These are phyloP conservation scores for Glutinoglossum americanum DNA, from an alignment of 495 filamentous ascomycete species.

Conservation along the genomic window DNA sequence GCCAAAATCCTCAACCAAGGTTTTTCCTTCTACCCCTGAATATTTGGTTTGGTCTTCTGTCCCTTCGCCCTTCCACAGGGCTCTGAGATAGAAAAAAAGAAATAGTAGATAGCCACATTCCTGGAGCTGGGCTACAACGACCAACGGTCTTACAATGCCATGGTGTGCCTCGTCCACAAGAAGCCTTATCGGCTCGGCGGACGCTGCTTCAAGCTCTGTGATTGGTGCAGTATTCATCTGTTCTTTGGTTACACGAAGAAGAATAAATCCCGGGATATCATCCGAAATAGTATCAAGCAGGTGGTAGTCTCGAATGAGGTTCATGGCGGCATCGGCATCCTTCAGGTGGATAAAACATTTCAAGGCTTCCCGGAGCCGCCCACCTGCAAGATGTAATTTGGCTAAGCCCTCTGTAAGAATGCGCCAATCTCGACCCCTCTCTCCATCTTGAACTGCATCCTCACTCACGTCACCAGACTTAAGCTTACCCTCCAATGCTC, in stretches of 20 bases:
- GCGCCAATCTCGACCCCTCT: conserved; percentile 55
- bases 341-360: conserved; percentile 75
- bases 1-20: conserved; percentile 65
- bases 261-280: conserved; percentile 72
- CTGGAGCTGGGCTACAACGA: conserved; percentile 55
- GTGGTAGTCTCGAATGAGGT: conserved; percentile 60
- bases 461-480: conserved; percentile 41
- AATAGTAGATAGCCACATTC: conserved; percentile 31
- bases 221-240: conserved; percentile 42
- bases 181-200: conserved; percentile 59
- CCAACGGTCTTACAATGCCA: conserved; percentile 58
- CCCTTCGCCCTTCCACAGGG: conserved; percentile 48
- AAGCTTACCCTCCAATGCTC: conserved; percentile 52
- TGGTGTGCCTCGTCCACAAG: conserved; percentile 81
- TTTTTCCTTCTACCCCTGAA: conserved; percentile 38
- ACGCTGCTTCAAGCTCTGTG: conserved; percentile 51
- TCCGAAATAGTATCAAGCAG: conserved; percentile 69
- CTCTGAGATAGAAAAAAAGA: conserved; percentile 76
- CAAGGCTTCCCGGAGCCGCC: conserved; percentile 61
- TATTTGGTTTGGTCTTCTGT: conserved; percentile 19
- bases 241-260: conserved; percentile 59
- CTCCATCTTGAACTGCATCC: conserved; percentile 43
- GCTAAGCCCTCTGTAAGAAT: conserved; percentile 66
- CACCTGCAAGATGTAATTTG: conserved; percentile 58
- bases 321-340: conserved; percentile 76